phyloP scores from a whole-genome alignment of 495 filamentous ascomycete genomes.

The Daldinia grandis region DNA sequence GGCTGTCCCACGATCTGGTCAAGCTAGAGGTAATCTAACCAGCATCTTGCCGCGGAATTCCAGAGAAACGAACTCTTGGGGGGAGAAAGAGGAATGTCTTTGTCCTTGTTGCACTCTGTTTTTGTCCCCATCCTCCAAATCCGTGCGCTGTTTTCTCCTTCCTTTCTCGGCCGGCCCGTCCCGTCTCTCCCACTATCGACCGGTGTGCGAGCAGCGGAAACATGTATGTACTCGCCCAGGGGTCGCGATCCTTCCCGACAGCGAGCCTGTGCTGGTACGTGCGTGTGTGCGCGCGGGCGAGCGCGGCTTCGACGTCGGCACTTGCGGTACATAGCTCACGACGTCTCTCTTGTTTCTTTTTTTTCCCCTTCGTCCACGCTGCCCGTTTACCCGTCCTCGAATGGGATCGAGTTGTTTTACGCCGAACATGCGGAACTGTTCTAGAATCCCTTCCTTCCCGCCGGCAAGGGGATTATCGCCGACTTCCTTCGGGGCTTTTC shows the following conservation, averaged over 20 bases:
- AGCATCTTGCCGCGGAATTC: slow-evolving; percentile 7
- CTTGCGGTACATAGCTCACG: background rate
- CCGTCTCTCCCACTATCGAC: slow-evolving; percentile 27
- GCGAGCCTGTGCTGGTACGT: slow-evolving; percentile 19
- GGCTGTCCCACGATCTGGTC: no score
- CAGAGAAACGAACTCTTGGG: background rate
- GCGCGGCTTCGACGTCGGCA: background rate
- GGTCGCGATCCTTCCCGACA: slow-evolving; percentile 37
- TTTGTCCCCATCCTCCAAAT: background rate
- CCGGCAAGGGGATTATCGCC: background rate
- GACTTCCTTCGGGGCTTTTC: background rate
- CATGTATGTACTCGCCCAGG: slow-evolving; percentile 26
- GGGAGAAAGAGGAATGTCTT: background rate
- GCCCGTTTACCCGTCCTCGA: background rate
- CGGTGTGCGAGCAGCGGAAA: slow-evolving; percentile 12
- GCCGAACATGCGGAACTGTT: background rate
- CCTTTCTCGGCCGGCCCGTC: slow-evolving; percentile 42
- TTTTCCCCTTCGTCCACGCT: background rate
- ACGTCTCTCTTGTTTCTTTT: background rate
- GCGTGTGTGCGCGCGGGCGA: background rate
- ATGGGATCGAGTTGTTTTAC: background rate
- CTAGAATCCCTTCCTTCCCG: background rate
- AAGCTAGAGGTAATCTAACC: no score
- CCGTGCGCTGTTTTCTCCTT: slow-evolving; percentile 25
- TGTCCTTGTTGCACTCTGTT: background rate